Base-by-base conservation (phyloP, 305 asterid species). In the Solanum chacoense region DNA sequence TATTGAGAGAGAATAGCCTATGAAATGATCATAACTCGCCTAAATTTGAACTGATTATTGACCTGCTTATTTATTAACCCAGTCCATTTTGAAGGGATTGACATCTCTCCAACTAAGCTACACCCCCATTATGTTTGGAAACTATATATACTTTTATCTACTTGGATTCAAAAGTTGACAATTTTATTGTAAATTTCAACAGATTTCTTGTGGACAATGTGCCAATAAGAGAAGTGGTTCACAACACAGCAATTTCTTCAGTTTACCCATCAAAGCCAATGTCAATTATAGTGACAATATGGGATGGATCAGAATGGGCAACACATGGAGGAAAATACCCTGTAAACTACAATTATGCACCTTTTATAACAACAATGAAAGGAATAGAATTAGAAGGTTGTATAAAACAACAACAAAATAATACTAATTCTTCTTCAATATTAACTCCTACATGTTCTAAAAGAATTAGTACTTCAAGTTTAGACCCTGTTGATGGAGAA, bases 301-400 rank as follows among this genome's bases (percentile, higher is more conserved):
- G 98, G 98, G 98, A 96, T 85, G 98, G 93, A 87, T 95, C 98
- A 77, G 88, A 94, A 88, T 96, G 98, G 98, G 98, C 98, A 18
- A 96, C 98, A 7, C 95, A 92, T 45, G 98, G 98, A 74, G 98
- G 98, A 84, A 96, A 96, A 83, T 96, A 96, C 90, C 94, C 95
- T n/a, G 98, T 94, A 2, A 89, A 94, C 79, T 95, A 95, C 90
- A 90, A 91, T 32, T 94, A 86, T 78, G 94, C 97, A n/a, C 99
- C 99, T 0, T 96, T 95, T 34, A 79, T 93, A 71, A 89, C 86
- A n/a, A 93, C 96, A 24, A 74, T 94, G 92, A 86, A 85, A 86
- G 94, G 93, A 34, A 45, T 93, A 11, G 94, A 96, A 87, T 90
- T 94, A 92, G 96, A 92, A 91, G 99, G 98, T 26, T 96, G 98